phyloP scores from a whole-genome alignment of 208 protist species.

The Spongospora subterranea region DNA sequence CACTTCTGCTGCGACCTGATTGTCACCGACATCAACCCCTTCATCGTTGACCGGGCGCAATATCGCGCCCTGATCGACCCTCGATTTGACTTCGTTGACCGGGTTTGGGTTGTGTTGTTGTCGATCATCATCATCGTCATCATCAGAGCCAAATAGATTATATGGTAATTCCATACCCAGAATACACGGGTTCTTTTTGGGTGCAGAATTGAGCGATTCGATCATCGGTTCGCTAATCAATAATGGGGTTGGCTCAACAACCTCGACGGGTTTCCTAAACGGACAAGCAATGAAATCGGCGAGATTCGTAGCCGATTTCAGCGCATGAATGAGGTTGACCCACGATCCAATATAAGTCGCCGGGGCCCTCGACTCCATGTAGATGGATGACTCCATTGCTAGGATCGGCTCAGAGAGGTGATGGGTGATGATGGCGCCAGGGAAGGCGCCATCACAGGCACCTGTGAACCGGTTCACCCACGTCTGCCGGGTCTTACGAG shows the following conservation, averaged over 20 bases:
- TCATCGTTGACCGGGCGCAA: background rate
- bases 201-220: background rate
- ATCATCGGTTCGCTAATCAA: background rate
- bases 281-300: background rate
- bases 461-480: background rate
- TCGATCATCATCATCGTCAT: conserved; percentile 31
- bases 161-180: conserved; percentile 28
- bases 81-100: background rate
- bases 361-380: background rate
- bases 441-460: background rate
- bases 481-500: conserved; percentile 20
- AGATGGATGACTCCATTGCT: background rate
- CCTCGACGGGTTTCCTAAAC: background rate
- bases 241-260: background rate
- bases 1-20: background rate
- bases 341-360: conserved; percentile 3
- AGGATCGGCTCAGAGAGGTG: background rate
- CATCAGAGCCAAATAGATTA: conserved; percentile 44
- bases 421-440: background rate
- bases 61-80: background rate
- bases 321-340: conserved; percentile 8
- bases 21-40: background rate
- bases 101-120: background rate
- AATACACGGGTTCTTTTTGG: background rate
- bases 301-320: conserved; percentile 11